Percentiles rank a stretch among this genome's conserved stretches.
Conservation (phyloP, 2,329 filamentous ascomycete genomes). For the Paraconiothyrium sp. region DNA sequence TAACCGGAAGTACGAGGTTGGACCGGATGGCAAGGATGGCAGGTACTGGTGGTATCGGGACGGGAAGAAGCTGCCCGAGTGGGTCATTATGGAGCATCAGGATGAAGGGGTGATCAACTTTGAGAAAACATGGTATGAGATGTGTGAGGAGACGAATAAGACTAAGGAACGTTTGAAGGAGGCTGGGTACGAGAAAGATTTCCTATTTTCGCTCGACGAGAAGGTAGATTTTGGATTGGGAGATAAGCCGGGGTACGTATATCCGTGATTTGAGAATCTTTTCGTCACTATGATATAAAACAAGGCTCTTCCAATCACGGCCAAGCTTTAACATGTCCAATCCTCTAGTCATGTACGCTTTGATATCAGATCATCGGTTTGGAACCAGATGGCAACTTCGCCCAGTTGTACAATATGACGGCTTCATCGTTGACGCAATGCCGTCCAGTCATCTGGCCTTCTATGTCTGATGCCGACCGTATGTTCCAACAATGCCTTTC, state of each 20-base stretch:
- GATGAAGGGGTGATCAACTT: constrained; percentile 31
- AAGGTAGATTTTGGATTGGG: constrained; percentile 36
- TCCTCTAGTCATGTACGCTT: too few relatives aligned
- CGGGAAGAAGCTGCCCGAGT: constrained; percentile 38
- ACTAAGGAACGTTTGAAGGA: constrained; percentile 24
- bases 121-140: constrained; percentile 41
- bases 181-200: constrained; percentile 32
- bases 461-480: too few relatives aligned
- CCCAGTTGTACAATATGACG: too few relatives aligned
- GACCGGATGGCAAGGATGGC: constrained; percentile 24
- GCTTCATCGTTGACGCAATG: too few relatives aligned
- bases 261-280: constrained; percentile 18
- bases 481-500: too few relatives aligned
- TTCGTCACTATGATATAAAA: not conserved
- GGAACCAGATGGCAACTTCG: too few relatives aligned
- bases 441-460: too few relatives aligned
- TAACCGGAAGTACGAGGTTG: constrained; percentile 29
- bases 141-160: constrained; percentile 34
- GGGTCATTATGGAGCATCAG: constrained; percentile 36
- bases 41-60: constrained; percentile 44
- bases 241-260: constrained; percentile 24
- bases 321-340: too few relatives aligned
- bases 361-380: too few relatives aligned
- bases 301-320: too few relatives aligned
- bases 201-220: constrained; percentile 35